A percentile compares a stretch with the other conserved stretches of the same genome.
phyloP scores from a whole-genome alignment of 23 red algal species.

The Gracilaria domingensis region DNA sequence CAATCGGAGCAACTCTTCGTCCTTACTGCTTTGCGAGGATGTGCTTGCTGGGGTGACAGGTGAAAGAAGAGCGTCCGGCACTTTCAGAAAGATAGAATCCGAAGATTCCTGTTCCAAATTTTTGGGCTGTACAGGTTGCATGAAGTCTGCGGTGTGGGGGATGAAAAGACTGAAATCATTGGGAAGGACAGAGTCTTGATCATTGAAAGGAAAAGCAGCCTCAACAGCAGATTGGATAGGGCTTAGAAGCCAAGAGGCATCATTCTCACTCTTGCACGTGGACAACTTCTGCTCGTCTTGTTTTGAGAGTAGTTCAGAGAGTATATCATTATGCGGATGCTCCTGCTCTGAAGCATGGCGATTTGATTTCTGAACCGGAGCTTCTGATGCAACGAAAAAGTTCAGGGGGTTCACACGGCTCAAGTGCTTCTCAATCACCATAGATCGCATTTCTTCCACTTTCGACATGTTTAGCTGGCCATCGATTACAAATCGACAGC shows the following conservation, averaged over 20 bases:
- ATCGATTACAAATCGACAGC: conserved; percentile 12
- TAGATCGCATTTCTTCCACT: conserved; percentile 27
- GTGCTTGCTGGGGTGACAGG: neutral
- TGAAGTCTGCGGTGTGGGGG: neutral
- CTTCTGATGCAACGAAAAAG: neutral
- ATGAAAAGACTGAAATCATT: conserved; percentile 14
- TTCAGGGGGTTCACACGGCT: neutral
- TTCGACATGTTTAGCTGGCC: conserved; percentile 13
- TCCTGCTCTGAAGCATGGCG: neutral
- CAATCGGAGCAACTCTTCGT: neutral
- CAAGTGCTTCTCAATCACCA: conserved; percentile 22
- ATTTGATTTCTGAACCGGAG: neutral
- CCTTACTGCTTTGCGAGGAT: neutral
- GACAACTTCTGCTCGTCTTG: neutral
- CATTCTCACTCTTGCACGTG: neutral
- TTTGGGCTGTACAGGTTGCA: neutral
- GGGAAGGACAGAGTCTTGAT: neutral
- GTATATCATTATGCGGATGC: neutral
- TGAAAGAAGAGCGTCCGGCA: neutral
- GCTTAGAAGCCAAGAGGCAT: neutral
- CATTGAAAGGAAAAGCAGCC: neutral
- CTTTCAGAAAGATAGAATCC: neutral
- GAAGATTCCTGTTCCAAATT: neutral
- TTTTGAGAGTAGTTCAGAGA: conserved; percentile 1
- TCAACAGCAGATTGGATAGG: neutral